Percentiles rank a stretch among this genome's conserved stretches.
phyloP scores from a whole-genome alignment of 176 grass and related monocot genomes.

The Pontederia paniculata region DNA sequence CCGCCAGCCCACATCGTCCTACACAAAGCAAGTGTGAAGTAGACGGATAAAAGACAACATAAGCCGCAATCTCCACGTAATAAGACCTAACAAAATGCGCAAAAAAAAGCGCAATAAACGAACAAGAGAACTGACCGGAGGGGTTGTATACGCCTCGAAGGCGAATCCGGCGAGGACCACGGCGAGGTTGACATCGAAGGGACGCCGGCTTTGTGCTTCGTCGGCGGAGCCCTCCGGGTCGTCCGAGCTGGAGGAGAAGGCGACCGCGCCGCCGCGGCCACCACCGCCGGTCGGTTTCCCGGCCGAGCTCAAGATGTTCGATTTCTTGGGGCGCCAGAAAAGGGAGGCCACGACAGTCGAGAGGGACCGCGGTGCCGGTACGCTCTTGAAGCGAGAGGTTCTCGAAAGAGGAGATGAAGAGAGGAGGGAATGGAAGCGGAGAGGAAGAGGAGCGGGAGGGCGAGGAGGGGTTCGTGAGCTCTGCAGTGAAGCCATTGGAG shows the following conservation, averaged over 20 bases:
- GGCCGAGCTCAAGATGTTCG: constrained; percentile 10
- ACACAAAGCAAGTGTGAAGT: constrained; percentile 8
- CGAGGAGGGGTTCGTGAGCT: constrained; percentile 5
- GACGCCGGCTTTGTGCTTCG: constrained; percentile 22
- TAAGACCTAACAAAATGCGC: not conserved
- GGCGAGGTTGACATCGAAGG: constrained; percentile 79
- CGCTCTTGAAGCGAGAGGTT: constrained; percentile 7
- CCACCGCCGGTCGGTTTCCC: constrained; percentile 2
- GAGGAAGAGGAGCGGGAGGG: constrained; percentile 10
- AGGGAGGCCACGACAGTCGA: not conserved
- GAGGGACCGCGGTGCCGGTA: not conserved
- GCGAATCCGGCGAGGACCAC: constrained; percentile 85
- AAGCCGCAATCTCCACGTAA: not conserved
- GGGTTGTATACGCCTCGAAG: constrained; percentile 75
- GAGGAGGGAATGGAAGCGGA: constrained; percentile 12
- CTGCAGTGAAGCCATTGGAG: constrained; percentile 9
- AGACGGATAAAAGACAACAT: not conserved
- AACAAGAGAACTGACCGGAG: constrained; percentile 31
- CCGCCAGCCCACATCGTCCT: constrained; percentile 67
- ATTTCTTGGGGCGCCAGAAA: not conserved
- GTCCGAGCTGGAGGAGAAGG: constrained; percentile 14
- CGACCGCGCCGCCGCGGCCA: constrained; percentile 6
- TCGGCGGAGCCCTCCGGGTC: not conserved
- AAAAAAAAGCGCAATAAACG: not conserved
- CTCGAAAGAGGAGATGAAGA: constrained; percentile 15